A percentile compares a stretch with the other conserved stretches of the same genome.
Evolutionary conservation across 768 basidiomycete species (phyloP).

Genomic region (Stropharia rugosoannulata): DNA sequence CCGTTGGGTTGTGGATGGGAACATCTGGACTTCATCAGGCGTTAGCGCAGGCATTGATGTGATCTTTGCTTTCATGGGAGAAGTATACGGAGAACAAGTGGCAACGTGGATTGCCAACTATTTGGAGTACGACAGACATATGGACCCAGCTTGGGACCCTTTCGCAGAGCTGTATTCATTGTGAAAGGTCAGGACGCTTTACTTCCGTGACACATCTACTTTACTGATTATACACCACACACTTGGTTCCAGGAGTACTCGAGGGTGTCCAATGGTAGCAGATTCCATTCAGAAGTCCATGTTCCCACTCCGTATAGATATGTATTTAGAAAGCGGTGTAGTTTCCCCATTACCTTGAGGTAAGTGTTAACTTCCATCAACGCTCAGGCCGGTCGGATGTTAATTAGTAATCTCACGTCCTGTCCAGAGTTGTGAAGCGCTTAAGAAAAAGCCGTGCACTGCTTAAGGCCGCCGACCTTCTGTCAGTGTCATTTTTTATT

Average conservation of each 20-base stretch:
- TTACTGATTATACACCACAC: too few species aligned
- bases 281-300: background rate
- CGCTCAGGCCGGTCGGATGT: too few species aligned
- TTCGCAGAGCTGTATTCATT: constrained; percentile 33
- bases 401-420: too few species aligned
- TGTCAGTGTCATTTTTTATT: too few species aligned
- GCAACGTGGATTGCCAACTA: constrained; percentile 28
- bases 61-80: constrained; percentile 33
- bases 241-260: too few species aligned
- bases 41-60: constrained; percentile 44
- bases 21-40: constrained; percentile 48
- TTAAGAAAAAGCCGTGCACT: too few species aligned
- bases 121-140: constrained; percentile 39
- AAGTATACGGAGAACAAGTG: constrained; percentile 34
- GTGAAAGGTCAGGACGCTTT: background rate
- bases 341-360: too few species aligned
- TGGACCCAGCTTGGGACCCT: constrained; percentile 37
- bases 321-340: background rate
- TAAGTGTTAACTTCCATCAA: too few species aligned
- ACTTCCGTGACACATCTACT: too few species aligned
- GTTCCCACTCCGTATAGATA: background rate
- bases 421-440: too few species aligned
- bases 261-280: too few species aligned
- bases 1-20: constrained; percentile 47
- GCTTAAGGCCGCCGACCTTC: too few species aligned